These are phyloP conservation scores for Neurospora sp. DNA, from an alignment of 495 filamentous ascomycete species.

Conservation along the genomic window DNA sequence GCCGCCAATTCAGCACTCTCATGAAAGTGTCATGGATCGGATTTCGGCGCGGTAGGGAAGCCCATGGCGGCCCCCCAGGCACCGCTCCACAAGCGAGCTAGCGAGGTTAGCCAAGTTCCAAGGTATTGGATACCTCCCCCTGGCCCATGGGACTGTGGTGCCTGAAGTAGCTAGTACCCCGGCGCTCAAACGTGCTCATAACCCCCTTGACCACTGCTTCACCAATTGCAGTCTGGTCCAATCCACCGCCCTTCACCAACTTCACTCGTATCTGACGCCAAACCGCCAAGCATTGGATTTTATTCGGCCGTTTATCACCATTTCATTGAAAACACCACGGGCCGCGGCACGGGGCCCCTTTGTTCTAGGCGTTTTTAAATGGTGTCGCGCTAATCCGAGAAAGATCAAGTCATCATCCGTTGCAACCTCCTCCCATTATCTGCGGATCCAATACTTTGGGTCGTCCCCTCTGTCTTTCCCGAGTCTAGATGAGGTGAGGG, in stretches of 20 bases:
- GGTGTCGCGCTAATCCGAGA: not conserved
- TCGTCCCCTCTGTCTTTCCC: not conserved
- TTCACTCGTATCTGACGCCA: too few relatives aligned
- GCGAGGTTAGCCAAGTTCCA: not conserved
- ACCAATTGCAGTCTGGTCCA: not conserved
- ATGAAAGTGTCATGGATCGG: not conserved
- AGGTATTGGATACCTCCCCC: not conserved
- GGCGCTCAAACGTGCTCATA: not conserved
- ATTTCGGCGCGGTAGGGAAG: not conserved
- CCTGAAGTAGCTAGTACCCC: not conserved
- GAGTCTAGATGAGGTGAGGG: not conserved
- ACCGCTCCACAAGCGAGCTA: not conserved
- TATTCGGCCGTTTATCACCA: not conserved
- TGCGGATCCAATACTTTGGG: not conserved
- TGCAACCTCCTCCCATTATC: not conserved
- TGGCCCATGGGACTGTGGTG: not conserved
- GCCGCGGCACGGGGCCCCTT: not conserved
- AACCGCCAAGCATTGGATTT: not conserved
- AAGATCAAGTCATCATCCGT: not conserved
- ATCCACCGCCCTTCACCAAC: too few relatives aligned
- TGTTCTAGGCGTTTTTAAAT: not conserved
- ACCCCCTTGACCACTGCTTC: not conserved
- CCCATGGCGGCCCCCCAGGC: not conserved
- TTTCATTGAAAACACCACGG: not conserved
- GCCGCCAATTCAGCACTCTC: not conserved